Conservation (phyloP, 2,329 filamentous ascomycete genomes). For the Ceratocystis harringtonii region DNA sequence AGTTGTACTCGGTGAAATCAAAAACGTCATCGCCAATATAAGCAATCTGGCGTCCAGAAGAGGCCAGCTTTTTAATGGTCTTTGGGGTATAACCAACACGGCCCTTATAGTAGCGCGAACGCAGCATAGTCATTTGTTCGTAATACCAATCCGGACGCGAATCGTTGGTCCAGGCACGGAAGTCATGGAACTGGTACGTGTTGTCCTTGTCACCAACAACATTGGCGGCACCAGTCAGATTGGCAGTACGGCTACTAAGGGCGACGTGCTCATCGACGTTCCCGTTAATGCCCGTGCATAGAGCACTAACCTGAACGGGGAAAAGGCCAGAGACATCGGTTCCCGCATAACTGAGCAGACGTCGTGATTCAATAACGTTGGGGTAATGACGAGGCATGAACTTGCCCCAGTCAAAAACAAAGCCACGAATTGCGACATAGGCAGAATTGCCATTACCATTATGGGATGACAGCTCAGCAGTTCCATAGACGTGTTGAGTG, state of each 20-base stretch:
- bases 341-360: slow-evolving; percentile 64
- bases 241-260: slow-evolving; percentile 66
- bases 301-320: slow-evolving; percentile 81
- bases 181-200: slow-evolving; percentile 81
- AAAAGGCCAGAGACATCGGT: slow-evolving; percentile 78
- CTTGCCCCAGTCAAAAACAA: slow-evolving; percentile 66
- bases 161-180: slow-evolving; percentile 70
- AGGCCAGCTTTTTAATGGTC: slow-evolving; percentile 57
- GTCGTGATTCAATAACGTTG: slow-evolving; percentile 38
- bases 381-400: slow-evolving; percentile 73
- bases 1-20: slow-evolving; percentile 70
- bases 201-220: slow-evolving; percentile 51
- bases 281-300: slow-evolving; percentile 66
- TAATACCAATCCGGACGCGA: slow-evolving; percentile 81
- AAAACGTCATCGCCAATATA: slow-evolving; percentile 71
- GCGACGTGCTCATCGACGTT: slow-evolving; percentile 54
- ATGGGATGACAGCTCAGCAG: slow-evolving; percentile 56
- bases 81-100: slow-evolving; percentile 67
- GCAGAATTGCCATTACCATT: slow-evolving; percentile 55
- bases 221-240: slow-evolving; percentile 52
- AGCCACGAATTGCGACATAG: slow-evolving; percentile 71
- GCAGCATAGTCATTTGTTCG: slow-evolving; percentile 70
- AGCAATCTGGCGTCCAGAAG: slow-evolving; percentile 50
- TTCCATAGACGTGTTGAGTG: slow-evolving; percentile 73
- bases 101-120: slow-evolving; percentile 69